Conservation (phyloP, 345 rosid genomes). For the Pistacia atlantica region DNA sequence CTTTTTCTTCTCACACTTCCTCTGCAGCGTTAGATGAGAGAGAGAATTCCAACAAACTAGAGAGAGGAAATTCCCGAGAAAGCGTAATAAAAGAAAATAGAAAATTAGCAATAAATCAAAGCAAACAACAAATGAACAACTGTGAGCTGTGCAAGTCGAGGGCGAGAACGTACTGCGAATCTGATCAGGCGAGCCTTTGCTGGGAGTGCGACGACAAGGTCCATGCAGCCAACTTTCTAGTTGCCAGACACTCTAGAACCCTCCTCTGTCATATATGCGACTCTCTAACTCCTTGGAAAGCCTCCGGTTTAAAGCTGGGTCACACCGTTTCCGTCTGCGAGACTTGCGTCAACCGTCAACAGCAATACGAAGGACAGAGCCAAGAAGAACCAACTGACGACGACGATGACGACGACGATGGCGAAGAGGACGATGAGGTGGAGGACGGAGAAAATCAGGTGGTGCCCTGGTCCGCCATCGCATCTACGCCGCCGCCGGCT, state of each 20-base stretch:
- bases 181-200: constrained; percentile 71
- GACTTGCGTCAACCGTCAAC: constrained; percentile 32
- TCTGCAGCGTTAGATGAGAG: not conserved
- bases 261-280: constrained; percentile 62
- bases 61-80: constrained; percentile 25
- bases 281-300: constrained; percentile 60
- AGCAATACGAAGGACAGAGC: constrained; percentile 16
- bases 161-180: constrained; percentile 64
- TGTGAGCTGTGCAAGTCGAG: constrained; percentile 61
- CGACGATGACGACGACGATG: constrained; percentile 10
- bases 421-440: constrained; percentile 12
- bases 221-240: constrained; percentile 80
- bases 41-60: constrained; percentile 12
- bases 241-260: constrained; percentile 57
- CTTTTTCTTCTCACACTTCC: not conserved
- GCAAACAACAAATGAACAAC: constrained; percentile 37
- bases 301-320: constrained; percentile 57
- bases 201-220: constrained; percentile 74
- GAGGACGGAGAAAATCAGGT: constrained; percentile 57
- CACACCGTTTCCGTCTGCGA: constrained; percentile 57
- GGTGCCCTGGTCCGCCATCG: constrained; percentile 50
- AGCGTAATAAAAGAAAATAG: constrained; percentile 11
- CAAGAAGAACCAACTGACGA: constrained; percentile 26
- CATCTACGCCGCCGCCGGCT: constrained; percentile 41
- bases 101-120: not conserved